These are phyloP conservation scores for Sporothrix sp. DNA, from an alignment of 2,329 filamentous ascomycete species.

Conservation along the genomic window DNA sequence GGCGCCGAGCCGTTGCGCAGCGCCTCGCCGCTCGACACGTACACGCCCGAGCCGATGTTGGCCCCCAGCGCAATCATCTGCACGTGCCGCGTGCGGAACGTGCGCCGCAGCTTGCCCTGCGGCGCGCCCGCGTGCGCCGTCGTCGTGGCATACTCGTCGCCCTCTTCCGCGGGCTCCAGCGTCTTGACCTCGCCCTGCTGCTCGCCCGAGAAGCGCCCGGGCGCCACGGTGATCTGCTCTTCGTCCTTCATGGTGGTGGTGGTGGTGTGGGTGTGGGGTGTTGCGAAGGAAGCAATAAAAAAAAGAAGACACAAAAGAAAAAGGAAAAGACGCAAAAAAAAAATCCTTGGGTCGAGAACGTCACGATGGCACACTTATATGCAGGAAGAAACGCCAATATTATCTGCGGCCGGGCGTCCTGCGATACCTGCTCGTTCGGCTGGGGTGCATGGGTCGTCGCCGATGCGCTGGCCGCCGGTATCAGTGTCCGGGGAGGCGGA, in stretches of 20 bases:
- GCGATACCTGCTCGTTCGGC: too few species aligned
- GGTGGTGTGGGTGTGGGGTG: not conserved
- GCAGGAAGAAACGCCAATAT: too few species aligned
- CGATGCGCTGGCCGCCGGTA: too few species aligned
- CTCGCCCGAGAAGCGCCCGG: conserved; percentile 12
- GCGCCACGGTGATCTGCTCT: conserved; percentile 10
- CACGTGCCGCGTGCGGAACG: conserved; percentile 13
- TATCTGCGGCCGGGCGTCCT: too few species aligned
- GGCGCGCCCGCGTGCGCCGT: not conserved
- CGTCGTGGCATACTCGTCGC: conserved; percentile 12
- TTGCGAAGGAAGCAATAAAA: too few species aligned
- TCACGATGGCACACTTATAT: too few species aligned
- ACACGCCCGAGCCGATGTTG: conserved; percentile 17
- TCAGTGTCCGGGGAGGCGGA: too few species aligned
- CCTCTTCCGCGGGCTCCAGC: conserved; percentile 5
- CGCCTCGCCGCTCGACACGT: conserved; percentile 11
- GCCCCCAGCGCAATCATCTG: conserved; percentile 17
- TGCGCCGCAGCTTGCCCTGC: conserved; percentile 10
- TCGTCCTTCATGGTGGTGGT: conserved; percentile 8
- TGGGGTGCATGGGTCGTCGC: too few species aligned
- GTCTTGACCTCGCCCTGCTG: conserved; percentile 8
- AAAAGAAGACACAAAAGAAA: not conserved
- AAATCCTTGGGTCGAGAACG: too few species aligned
- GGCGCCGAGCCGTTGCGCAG: conserved; percentile 57
- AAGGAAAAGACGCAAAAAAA: not conserved